These are phyloP conservation scores for Eremomyces bilateralis DNA, from an alignment of 495 filamentous ascomycete genomes.

Conservation along the genomic window DNA sequence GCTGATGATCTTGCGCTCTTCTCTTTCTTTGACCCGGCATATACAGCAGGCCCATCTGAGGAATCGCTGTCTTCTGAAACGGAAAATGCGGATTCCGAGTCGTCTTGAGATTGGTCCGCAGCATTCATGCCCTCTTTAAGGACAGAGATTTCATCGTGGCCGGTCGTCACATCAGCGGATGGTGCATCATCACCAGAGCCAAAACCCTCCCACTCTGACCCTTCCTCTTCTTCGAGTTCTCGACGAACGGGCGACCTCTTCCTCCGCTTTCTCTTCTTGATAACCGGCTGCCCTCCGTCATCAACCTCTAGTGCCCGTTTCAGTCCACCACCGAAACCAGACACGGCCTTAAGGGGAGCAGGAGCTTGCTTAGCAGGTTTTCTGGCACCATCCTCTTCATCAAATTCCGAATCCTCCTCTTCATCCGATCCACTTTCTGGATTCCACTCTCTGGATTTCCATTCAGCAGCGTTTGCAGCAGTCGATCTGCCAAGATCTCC, in stretches of 20 bases:
- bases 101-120: conserved; percentile 9
- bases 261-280: conserved; percentile 36
- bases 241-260: conserved; percentile 5
- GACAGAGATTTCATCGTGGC: no score
- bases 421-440: not conserved
- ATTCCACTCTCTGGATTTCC: not conserved
- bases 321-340: conserved; percentile 49
- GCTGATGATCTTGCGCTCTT: conserved; percentile 31
- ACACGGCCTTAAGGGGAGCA: not conserved
- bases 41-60: conserved; percentile 6
- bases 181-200: conserved; percentile 26
- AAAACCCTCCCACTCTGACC: conserved; percentile 40
- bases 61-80: conserved; percentile 25
- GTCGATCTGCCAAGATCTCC: not conserved
- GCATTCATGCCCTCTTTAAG: conserved; percentile 8
- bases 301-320: conserved; percentile 71
- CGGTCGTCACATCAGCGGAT: no score
- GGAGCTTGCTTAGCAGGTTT: conserved; percentile 10
- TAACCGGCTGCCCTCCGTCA: conserved; percentile 51
- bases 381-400: conserved; percentile 1
- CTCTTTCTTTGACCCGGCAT: conserved; percentile 5
- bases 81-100: conserved; percentile 11
- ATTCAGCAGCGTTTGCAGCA: not conserved
- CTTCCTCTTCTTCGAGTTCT: conserved; percentile 12
- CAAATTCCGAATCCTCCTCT: conserved; percentile 1